These are phyloP conservation scores for Botrytis elliptica DNA, from an alignment of 2,329 filamentous ascomycete genomes.

Conservation along the genomic window DNA sequence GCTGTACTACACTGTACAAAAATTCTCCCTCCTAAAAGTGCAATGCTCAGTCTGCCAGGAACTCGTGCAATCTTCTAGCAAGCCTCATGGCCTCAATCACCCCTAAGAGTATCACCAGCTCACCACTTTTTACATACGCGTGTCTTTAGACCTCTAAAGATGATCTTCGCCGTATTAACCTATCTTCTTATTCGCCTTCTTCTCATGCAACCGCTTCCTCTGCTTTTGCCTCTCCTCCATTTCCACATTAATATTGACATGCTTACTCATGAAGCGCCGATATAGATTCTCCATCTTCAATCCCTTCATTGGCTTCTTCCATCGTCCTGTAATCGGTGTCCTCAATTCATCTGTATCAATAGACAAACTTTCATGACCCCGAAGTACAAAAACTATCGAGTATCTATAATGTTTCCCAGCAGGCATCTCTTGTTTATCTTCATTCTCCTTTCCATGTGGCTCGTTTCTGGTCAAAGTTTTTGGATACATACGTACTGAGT, in stretches of 20 bases:
- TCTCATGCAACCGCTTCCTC: constrained; percentile 27
- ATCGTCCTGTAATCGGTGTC: constrained; percentile 32
- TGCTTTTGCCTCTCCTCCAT: constrained; percentile 30
- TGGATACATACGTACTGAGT: constrained; percentile 32
- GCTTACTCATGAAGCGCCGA: constrained; percentile 25
- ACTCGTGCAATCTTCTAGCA: background rate
- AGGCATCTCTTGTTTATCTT: background rate
- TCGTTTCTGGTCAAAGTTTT: background rate
- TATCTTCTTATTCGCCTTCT: constrained; percentile 5
- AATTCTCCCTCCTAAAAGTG: background rate
- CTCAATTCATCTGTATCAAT: constrained; percentile 33
- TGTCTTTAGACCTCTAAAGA: background rate
- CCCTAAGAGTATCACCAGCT: too few relatives aligned
- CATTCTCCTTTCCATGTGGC: background rate
- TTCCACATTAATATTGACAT: constrained; percentile 34
- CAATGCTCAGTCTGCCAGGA: too few relatives aligned
- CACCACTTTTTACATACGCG: background rate
- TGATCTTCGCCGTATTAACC: background rate
- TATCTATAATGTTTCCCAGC: constrained; percentile 26
- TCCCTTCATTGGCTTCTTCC: constrained; percentile 24
- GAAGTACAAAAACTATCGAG: constrained; percentile 35
- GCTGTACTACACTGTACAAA: background rate
- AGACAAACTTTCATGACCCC: constrained; percentile 30
- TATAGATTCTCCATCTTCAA: constrained; percentile 29
- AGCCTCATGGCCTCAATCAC: background rate